Conservation (phyloP, 768 basidiomycete genomes). For the Boletus vermiculosoides region DNA sequence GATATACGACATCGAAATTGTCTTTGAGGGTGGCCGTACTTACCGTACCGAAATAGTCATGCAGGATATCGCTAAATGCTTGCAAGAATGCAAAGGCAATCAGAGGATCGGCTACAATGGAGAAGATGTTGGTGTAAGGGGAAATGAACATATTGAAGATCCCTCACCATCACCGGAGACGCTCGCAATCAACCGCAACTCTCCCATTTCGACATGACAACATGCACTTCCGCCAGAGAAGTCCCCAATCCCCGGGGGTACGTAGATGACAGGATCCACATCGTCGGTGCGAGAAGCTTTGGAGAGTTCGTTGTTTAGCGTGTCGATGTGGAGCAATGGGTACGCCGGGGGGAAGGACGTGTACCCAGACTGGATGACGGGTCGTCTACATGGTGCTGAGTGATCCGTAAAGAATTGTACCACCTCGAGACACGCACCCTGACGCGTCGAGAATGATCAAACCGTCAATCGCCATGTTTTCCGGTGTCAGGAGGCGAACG, state of each 20-base stretch:
- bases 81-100: slow-evolving; percentile 88
- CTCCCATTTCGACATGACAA: slow-evolving; percentile 77
- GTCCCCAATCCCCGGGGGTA: slow-evolving; percentile 45
- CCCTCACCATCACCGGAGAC: slow-evolving; percentile 75
- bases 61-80: slow-evolving; percentile 78
- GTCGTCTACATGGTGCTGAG: slow-evolving; percentile 43
- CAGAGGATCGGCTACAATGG: slow-evolving; percentile 72
- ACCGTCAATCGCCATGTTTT: slow-evolving; percentile 73
- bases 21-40: slow-evolving; percentile 79
- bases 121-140: background rate
- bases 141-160: background rate
- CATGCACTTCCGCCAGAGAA: slow-evolving; percentile 59
- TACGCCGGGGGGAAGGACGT: slow-evolving; percentile 73
- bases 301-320: slow-evolving; percentile 69
- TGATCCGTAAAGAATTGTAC: background rate
- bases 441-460: slow-evolving; percentile 74
- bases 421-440: slow-evolving; percentile 49
- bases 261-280: slow-evolving; percentile 74
- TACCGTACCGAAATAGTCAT: slow-evolving; percentile 86
- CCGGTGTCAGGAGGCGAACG: background rate
- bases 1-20: slow-evolving; percentile 94
- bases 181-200: slow-evolving; percentile 75
- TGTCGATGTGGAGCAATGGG: slow-evolving; percentile 83
- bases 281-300: slow-evolving; percentile 52
- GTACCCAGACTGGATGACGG: slow-evolving; percentile 91